These are phyloP conservation scores for Rhododendron ovatum DNA, from an alignment of 148 eudicot species.

Conservation along the genomic window DNA sequence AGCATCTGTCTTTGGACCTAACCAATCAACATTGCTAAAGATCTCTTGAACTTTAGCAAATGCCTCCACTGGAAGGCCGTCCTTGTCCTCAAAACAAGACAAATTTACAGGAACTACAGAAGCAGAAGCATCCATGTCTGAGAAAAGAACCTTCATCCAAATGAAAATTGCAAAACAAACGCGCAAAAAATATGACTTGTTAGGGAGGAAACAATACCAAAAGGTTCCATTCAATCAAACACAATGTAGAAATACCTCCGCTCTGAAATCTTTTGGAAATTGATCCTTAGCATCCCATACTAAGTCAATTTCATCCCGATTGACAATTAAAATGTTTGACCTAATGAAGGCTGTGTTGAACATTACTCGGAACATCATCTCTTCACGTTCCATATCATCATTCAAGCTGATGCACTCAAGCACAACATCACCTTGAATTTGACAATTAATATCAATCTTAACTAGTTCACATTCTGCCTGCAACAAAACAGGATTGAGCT, in stretches of 20 bases:
- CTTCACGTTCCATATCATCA: slow-evolving; percentile 67
- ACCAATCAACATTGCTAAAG: slow-evolving; percentile 84
- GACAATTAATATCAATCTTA: slow-evolving; percentile 82
- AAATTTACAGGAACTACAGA: slow-evolving; percentile 48
- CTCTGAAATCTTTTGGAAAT: slow-evolving; percentile 79
- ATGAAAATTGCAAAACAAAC: slow-evolving; percentile 1
- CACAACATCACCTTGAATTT: slow-evolving; percentile 89
- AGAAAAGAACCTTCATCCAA: slow-evolving; percentile 76
- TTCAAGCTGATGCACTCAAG: slow-evolving; percentile 72
- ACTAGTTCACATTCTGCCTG: slow-evolving; percentile 84
- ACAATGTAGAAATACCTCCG: slow-evolving; percentile 47
- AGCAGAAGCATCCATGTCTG: slow-evolving; percentile 75
- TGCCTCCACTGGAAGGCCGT: slow-evolving; percentile 92
- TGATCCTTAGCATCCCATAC: slow-evolving; percentile 69
- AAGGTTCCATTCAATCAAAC: neutral
- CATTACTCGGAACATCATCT: slow-evolving; percentile 83
- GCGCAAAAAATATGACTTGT: neutral
- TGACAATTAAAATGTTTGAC: slow-evolving; percentile 83
- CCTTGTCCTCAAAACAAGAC: slow-evolving; percentile 79
- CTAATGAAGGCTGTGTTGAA: slow-evolving; percentile 87
- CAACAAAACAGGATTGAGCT: slow-evolving; percentile 15
- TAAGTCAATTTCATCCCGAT: slow-evolving; percentile 73
- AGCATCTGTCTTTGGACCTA: slow-evolving; percentile 58
- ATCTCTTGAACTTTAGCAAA: slow-evolving; percentile 88
- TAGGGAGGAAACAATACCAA: neutral